Base-by-base conservation (phyloP, 2,329 filamentous ascomycete genomes). In the Colletotrichum endophyticum region DNA sequence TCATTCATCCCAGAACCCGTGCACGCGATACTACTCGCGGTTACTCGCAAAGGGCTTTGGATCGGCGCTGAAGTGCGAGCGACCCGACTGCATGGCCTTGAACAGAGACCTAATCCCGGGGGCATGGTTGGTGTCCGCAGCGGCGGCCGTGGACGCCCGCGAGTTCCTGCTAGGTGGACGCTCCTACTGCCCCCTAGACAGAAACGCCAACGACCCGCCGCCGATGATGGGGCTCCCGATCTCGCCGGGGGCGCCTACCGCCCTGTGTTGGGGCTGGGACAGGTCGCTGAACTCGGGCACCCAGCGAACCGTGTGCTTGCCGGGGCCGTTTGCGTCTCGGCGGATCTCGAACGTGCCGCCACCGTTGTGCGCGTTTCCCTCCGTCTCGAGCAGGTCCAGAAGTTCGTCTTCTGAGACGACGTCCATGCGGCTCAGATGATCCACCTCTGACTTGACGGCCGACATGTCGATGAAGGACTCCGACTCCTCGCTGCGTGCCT, bases 351-450 rank as follows among this genome's bases (percentile, higher is more conserved):
- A 98, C 30, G 91, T 94, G n/a, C 97, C 97, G 61, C 96, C 96
- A 62, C 97, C 97, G 81, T 99, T 99, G 75, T 93, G 92, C 3
- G 88, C 83, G 80, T 94, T 98, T 73, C 97, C 97, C 83, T 98
- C 95, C 1, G 96, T 98, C 81, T 99, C 96, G 83, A 95, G 97
- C 75, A 98, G 94, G 73, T 95, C 92, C 53, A 96, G 89, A 80
- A 99, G 89, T 81, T 98, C 96, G 30, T 89, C 81, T 88, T 92
- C 84, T 78, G 88, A 84, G 88, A 92, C 80, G 5, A 83, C 80
- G 39, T 78, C 76, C 25, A 61, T 59, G n/a, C 69, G 56, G 16
- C 70, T 79, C 19, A 78, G 63, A 19, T 77, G 70, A 32, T 78
- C 76, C 82, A 30, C 89, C 84, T 91, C 89, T 12, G 93, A 90